Percentiles rank a stretch among this genome's conserved stretches.
Evolutionary conservation across 2,329 filamentous ascomycete genomes (phyloP).

Genomic region (Berkeleyomyces rouxiae): DNA sequence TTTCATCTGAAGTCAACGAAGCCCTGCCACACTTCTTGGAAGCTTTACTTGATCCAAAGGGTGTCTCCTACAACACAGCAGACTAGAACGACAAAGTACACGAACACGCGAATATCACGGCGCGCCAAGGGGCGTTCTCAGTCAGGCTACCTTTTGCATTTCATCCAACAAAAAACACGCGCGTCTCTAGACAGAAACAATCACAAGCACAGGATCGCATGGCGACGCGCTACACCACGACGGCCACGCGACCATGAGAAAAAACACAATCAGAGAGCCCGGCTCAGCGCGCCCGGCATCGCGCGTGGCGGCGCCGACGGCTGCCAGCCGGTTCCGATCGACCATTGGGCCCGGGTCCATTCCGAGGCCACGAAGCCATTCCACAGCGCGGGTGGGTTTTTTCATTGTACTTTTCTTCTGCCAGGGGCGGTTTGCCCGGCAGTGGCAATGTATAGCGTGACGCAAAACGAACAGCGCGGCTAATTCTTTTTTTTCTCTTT

Average conservation of each 20-base stretch:
- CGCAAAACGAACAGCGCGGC: no score
- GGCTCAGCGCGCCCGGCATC: constrained; percentile 12
- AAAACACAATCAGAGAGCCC: constrained; percentile 7
- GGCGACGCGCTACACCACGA: background rate
- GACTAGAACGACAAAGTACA: background rate
- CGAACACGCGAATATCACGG: background rate
- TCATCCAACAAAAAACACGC: background rate
- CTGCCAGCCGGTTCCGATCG: constrained; percentile 6
- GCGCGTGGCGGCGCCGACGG: constrained; percentile 10
- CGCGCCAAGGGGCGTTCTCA: background rate
- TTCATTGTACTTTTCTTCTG: no score
- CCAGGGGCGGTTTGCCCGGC: no score
- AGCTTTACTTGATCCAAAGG: background rate
- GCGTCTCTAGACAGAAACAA: background rate
- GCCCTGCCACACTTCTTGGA: background rate
- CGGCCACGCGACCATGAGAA: constrained; percentile 4
- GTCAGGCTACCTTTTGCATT: background rate
- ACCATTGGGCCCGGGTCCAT: constrained; percentile 9
- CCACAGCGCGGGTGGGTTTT: constrained; percentile 6
- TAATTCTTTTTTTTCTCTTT: no score
- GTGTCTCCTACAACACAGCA: background rate
- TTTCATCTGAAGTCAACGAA: background rate
- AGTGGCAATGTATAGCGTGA: no score
- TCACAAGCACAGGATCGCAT: background rate
- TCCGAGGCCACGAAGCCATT: constrained; percentile 7